Evolutionary conservation across 768 basidiomycete genomes (phyloP), one percentile per base, ranked within the genome.

Genomic region (Rhizopogon vulgaris): DNA sequence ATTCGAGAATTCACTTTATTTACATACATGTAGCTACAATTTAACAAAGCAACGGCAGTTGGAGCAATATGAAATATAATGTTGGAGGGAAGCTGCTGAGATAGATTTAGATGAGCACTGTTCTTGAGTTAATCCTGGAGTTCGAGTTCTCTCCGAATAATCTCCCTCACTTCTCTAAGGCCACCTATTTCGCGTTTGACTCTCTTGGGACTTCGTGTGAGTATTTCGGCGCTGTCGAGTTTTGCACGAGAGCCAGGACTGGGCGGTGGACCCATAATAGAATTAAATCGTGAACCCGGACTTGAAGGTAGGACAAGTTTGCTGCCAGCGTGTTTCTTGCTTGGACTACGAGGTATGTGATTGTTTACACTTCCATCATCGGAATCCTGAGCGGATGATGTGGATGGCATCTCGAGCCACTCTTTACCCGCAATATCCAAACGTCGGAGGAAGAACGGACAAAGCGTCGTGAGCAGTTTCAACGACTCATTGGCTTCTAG

Each of bases 401-500:
- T 49, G 17, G 71, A 59, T n/a, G 71, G 72, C 69, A 71, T 80
- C 63, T 79, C 78, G 9, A 80, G 58, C 79, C 64, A 79, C 30
- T 77, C 77, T 53, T 78, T 73, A 32, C 83, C 79, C 10, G 70
- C 78, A 18, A 90, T 77, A 52, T 77, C 73, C 6, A 90, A 71
- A 52, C 72, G 75, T 61, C 76, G 81, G 48, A 92, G 66, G 73
- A 91, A 92, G 71, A 91, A 92, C 1, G 90, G 88, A 60, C 90
- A 91, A 11, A 90, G 69, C 38, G 76, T 74, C 15, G 77, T 72
- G 47, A 92, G 74, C 65, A 92, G 73, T 24, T 69, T 69, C 41
- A 92, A 64, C 2, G 87, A 90, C 61, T 91, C 87, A 41, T 76
- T 78, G 1, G 90, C 88, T 67, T 92, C 90, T 9, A 84, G 83